Percentiles rank a stretch among this genome's conserved stretches.
Evolutionary conservation across 345 rosid genomes (phyloP).

Genomic region (Populus nigra): DNA sequence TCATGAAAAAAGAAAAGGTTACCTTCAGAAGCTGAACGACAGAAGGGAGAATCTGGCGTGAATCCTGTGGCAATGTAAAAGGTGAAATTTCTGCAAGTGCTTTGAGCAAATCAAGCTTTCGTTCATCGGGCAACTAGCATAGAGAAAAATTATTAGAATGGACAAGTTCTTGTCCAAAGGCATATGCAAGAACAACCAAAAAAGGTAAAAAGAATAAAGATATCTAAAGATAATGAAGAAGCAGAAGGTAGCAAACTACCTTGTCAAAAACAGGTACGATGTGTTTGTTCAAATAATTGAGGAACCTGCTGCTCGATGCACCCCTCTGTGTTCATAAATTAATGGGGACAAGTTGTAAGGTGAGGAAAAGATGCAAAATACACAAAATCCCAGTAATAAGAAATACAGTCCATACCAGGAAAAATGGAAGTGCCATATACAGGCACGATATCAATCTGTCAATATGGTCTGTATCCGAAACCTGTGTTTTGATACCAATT

Average conservation of each 20-base stretch:
- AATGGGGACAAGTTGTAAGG: constrained; percentile 8
- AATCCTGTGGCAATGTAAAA: constrained; percentile 83
- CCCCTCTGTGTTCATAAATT: constrained; percentile 58
- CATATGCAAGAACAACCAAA: neutral
- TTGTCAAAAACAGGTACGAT: constrained; percentile 85
- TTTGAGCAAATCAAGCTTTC: constrained; percentile 95
- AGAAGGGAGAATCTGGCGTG: constrained; percentile 91
- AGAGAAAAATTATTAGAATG: constrained; percentile 8
- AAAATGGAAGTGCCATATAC: constrained; percentile 90
- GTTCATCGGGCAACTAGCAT: constrained; percentile 87
- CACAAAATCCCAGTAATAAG: neutral
- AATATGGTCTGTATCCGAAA: constrained; percentile 85
- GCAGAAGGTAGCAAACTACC: constrained; percentile 41
- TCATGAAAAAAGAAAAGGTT: neutral
- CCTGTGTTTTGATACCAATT: constrained; percentile 46
- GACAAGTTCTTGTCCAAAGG: neutral
- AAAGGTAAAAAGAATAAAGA: neutral
- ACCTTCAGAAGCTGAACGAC: constrained; percentile 89
- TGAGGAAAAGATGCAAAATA: constrained; percentile 10
- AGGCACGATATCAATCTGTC: constrained; percentile 94
- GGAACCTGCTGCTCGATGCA: constrained; percentile 87
- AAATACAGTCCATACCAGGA: constrained; percentile 52
- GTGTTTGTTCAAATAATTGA: constrained; percentile 81
- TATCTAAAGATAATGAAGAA: neutral
- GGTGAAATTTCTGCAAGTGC: constrained; percentile 92